phyloP scores from a whole-genome alignment of 78 protist species.

The Dictyostelium discoideum region DNA sequence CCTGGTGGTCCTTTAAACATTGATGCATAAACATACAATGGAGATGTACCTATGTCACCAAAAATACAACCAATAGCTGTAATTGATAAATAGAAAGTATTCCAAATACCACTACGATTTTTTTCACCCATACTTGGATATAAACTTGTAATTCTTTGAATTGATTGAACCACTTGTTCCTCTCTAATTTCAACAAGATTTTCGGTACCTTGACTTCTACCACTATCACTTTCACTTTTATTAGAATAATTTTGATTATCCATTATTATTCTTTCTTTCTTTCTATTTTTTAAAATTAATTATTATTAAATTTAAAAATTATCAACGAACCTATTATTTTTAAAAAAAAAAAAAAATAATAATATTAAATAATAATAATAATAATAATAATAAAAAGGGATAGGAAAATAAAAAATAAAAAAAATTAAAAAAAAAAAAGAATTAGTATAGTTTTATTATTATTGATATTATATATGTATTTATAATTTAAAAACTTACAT shows the following conservation, averaged over 20 bases:
- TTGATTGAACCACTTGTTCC: not conserved
- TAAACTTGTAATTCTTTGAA: not conserved
- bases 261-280: not conserved
- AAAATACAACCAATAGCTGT: conserved; percentile 9
- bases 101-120: not conserved
- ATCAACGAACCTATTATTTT: not conserved
- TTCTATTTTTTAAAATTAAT: not conserved
- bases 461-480: not conserved
- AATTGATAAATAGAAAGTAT: not conserved
- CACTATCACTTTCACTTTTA: not conserved
- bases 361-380: too few species aligned
- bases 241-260: not conserved
- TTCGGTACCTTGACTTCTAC: not conserved
- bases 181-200: conserved; percentile 2
- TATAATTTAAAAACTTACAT: not conserved
- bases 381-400: too few species aligned
- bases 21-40: conserved; percentile 1
- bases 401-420: not conserved
- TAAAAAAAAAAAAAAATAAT: not conserved
- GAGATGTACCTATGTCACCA: conserved; percentile 44
- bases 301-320: not conserved
- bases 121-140: not conserved
- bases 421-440: not conserved
- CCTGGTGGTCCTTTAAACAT: not conserved
- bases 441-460: not conserved